Percentiles rank a stretch among this genome's conserved stretches.
These are phyloP conservation scores for Aspergillus luchuensis DNA, from an alignment of 2,329 filamentous ascomycete species.

Conservation along the genomic window DNA sequence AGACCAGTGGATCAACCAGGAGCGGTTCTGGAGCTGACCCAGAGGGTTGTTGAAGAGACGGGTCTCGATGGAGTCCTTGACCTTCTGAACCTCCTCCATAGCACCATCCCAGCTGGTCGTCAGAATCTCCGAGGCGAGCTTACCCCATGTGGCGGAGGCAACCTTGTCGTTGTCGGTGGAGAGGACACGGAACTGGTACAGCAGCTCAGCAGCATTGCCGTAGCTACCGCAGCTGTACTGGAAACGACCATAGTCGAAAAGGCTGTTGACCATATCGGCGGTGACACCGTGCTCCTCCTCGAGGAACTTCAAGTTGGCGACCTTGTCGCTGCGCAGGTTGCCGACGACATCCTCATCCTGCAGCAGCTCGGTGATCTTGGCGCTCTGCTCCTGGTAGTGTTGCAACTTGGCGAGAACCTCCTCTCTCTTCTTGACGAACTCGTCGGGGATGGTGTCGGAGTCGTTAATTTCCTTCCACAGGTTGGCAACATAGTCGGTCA, in stretches of 20 bases:
- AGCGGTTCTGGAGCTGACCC: slow-evolving; percentile 92
- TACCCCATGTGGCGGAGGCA: slow-evolving; percentile 93
- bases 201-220: slow-evolving; percentile 80
- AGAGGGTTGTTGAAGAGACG: slow-evolving; percentile 95
- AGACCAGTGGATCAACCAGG: slow-evolving; percentile 97
- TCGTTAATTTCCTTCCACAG: slow-evolving; percentile 88
- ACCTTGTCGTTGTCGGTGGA: slow-evolving; percentile 99
- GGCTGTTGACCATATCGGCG: slow-evolving; percentile 89
- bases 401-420: slow-evolving; percentile 82
- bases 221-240: slow-evolving; percentile 98
- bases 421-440: slow-evolving; percentile 87
- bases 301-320: slow-evolving; percentile 95
- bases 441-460: slow-evolving; percentile 73
- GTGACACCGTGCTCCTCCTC: slow-evolving; percentile 97
- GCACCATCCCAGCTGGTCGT: slow-evolving; percentile 93
- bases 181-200: slow-evolving; percentile 97
- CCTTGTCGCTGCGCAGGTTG: slow-evolving; percentile 93
- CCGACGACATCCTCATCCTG: slow-evolving; percentile 86
- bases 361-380: slow-evolving; percentile 83
- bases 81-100: slow-evolving; percentile 86
- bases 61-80: slow-evolving; percentile 88
- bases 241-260: slow-evolving; percentile 95
- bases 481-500: slow-evolving; percentile 95
- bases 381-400: slow-evolving; percentile 81
- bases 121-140: slow-evolving; percentile 93